phyloP scores from a whole-genome alignment of 805 yeast species.

The Suhomyces sp. region DNA sequence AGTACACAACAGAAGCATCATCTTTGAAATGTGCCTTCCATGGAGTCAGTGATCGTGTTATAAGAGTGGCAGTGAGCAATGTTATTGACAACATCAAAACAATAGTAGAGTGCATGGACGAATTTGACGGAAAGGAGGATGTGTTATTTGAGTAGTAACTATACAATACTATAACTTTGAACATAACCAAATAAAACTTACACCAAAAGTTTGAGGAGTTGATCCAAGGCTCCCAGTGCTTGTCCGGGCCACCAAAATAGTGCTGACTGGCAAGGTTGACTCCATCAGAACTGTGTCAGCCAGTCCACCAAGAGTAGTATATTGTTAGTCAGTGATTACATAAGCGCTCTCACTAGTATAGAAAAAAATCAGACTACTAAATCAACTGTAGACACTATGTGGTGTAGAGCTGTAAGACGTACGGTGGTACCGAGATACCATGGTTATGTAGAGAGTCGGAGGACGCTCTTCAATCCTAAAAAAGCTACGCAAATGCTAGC shows the following conservation, averaged over 20 bases:
- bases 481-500: constrained; percentile 14
- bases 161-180: no score
- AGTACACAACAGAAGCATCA: constrained; percentile 34
- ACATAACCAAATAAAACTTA: background rate
- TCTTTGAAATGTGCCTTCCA: constrained; percentile 47
- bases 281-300: background rate
- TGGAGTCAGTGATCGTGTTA: constrained; percentile 67
- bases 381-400: background rate
- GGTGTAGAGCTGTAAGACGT: background rate
- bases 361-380: background rate
- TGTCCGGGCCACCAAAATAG: background rate
- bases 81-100: constrained; percentile 75
- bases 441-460: background rate
- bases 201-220: background rate
- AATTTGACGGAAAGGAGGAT: constrained; percentile 46
- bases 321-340: background rate
- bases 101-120: constrained; percentile 76
- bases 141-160: constrained; percentile 12
- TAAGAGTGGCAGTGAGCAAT: constrained; percentile 82
- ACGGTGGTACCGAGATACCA: background rate
- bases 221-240: background rate
- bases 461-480: constrained; percentile 9
- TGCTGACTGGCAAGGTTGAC: background rate
- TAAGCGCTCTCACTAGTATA: background rate
- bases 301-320: background rate